Evolutionary conservation across 2,329 filamentous ascomycete species (phyloP).

Genomic region (Xylaria sp.): DNA sequence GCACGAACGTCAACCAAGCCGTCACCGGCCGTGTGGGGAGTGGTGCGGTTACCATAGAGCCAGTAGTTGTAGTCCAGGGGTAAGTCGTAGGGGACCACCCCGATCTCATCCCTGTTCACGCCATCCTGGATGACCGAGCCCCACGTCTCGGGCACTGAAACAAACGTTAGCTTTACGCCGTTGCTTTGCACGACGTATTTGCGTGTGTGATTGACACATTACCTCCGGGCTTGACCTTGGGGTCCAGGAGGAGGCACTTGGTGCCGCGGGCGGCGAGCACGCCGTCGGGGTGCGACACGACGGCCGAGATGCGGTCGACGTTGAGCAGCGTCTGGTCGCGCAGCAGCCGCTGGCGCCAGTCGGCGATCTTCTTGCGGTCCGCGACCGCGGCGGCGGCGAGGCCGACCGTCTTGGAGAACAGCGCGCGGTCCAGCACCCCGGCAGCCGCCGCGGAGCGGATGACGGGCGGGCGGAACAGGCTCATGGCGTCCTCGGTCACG

Average conservation of each 20-base stretch:
- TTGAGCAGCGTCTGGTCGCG: constrained; percentile 67
- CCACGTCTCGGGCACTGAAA: constrained; percentile 72
- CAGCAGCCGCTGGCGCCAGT: constrained; percentile 67
- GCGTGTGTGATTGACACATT: too few species aligned
- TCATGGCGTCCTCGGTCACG: constrained; percentile 48
- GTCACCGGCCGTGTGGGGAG: background rate
- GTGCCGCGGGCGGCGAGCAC: constrained; percentile 55
- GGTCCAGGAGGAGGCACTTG: constrained; percentile 64
- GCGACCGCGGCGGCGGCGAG: constrained; percentile 78
- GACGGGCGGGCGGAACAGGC: constrained; percentile 74
- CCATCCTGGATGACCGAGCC: constrained; percentile 69
- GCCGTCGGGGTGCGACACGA: constrained; percentile 65
- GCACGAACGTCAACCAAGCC: constrained; percentile 7
- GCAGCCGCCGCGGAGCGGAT: constrained; percentile 74
- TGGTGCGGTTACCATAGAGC: constrained; percentile 65
- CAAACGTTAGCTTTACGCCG: constrained; percentile 8
- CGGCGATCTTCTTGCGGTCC: constrained; percentile 74
- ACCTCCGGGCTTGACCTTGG: constrained; percentile 59
- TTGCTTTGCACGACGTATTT: too few species aligned
- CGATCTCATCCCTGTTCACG: constrained; percentile 68
- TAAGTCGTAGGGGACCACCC: constrained; percentile 74
- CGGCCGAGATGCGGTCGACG: constrained; percentile 64
- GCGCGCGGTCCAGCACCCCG: constrained; percentile 72
- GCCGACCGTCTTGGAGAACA: constrained; percentile 78
- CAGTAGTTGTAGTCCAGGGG: constrained; percentile 83